Base-by-base conservation (phyloP, 2,329 filamentous ascomycete genomes). In the Ilyonectria destructans region DNA sequence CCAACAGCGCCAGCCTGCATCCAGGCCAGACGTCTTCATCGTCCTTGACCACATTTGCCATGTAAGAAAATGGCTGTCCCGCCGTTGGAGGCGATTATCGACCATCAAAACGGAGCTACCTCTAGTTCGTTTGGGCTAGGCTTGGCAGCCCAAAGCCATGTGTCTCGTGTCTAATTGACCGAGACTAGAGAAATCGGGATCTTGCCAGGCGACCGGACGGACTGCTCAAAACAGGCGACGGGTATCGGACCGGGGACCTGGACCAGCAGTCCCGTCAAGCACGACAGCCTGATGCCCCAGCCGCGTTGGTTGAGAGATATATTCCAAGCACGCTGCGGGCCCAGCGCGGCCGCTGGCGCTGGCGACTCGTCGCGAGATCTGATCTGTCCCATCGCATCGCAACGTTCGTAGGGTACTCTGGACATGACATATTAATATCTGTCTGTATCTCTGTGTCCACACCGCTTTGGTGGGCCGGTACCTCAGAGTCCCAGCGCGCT, bases 391-490 rank as follows among this genome's bases (percentile, higher is more conserved):
- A 73, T 71, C 63, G 67, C 67, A 61, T 70, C 57, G 52, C 60
- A 70, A 68, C 62, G 65, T 58, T 65, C 63, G 66, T 56, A 56
- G 68, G 52, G 63, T 33, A 62, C 59, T 54, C 31, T 69, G 51
- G 62, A 68, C 74, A 72, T 75, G 74, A 75, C 74, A 75, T 75
- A 76, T 75, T 76, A 65, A 75, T 76, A 75, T 75, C 67, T 75
- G 74, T 75, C 74, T 68, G 64, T 75, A 75, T 75, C 74, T 74
- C 52, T 64, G 72, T 62, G 68, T 55, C 74, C 74, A 75, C 74
- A 75, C 74, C 72, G 74, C 74, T 58, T 52, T 55, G 65, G 72
- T 73, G 74, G 74, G 70, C 65, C 72, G 12, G 56, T 31, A 33
- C 69, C 69, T 65, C 56, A 48, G 49, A 70, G 40, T 64, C 40